These are phyloP conservation scores for Trichoderma citrinoviride DNA, from an alignment of 2,329 filamentous ascomycete species.

Conservation along the genomic window DNA sequence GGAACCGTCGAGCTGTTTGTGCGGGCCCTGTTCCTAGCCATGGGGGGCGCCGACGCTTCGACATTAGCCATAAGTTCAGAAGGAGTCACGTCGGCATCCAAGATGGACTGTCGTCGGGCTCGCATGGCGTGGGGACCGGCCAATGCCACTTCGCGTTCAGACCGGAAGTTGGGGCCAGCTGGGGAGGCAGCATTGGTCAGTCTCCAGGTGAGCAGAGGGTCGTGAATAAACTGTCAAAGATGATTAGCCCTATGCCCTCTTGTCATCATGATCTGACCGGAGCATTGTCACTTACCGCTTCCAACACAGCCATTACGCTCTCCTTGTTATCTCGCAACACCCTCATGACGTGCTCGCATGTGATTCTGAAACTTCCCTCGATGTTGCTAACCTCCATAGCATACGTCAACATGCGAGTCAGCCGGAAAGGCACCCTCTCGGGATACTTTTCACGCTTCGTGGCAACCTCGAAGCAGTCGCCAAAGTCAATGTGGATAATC, in stretches of 20 bases:
- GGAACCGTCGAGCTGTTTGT: conserved; percentile 56
- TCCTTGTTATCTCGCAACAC: conserved; percentile 97
- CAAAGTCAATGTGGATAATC: conserved; percentile 98
- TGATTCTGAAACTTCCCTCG: conserved; percentile 96
- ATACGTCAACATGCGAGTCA: conserved; percentile 98
- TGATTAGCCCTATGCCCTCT: background rate
- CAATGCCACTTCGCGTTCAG: conserved; percentile 56
- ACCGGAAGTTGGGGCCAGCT: conserved; percentile 64
- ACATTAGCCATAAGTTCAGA: conserved; percentile 53
- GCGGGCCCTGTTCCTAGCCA: conserved; percentile 52
- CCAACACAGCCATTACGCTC: conserved; percentile 94
- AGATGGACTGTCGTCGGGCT: conserved; percentile 64
- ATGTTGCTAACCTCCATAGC: conserved; percentile 99
- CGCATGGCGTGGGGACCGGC: conserved; percentile 48
- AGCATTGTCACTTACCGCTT: conserved; percentile 69
- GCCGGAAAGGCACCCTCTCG: conserved; percentile 92
- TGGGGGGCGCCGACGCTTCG: conserved; percentile 47
- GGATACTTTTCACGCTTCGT: conserved; percentile 99
- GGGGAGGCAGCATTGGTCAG: conserved; percentile 65
- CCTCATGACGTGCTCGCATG: conserved; percentile 97
- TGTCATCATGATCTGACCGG: background rate
- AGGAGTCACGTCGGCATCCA: conserved; percentile 61
- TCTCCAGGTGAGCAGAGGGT: conserved; percentile 97
- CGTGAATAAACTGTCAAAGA: conserved; percentile 80
- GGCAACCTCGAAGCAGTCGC: conserved; percentile 98